Percentiles rank a stretch among this genome's conserved stretches.
Evolutionary conservation across 768 basidiomycete species (phyloP).

Genomic region (Lyophyllum decastes): DNA sequence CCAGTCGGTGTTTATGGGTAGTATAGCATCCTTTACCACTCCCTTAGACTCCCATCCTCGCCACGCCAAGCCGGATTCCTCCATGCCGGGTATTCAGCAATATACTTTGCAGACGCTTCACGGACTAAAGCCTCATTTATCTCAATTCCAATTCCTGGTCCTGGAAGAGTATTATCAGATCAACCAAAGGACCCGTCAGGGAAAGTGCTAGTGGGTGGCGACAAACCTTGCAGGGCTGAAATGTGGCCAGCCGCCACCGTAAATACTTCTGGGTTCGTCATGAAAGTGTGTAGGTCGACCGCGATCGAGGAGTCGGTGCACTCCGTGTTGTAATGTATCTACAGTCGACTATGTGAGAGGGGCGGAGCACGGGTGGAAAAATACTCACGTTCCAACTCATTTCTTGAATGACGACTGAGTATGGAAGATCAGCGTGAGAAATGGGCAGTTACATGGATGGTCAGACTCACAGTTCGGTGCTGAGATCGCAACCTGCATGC

Average conservation of each 20-base stretch:
- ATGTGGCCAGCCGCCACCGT: conserved; percentile 54
- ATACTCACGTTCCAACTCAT: conserved; percentile 58
- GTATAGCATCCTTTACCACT: conserved; percentile 41
- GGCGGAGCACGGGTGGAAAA: background rate
- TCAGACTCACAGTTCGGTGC: conserved; percentile 55
- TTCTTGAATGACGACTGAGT: conserved; percentile 63
- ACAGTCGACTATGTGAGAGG: background rate
- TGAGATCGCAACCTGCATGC: conserved; percentile 60
- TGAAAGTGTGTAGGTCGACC: conserved; percentile 64
- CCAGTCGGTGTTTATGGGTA: too few species aligned
- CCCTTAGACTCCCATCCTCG: conserved; percentile 51
- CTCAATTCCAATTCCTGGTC: conserved; percentile 60
- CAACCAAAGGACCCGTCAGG: background rate
- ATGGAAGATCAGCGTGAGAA: background rate
- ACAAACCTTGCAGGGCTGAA: conserved; percentile 39
- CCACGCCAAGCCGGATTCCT: conserved; percentile 59
- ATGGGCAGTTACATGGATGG: background rate
- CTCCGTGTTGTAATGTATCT: conserved; percentile 70
- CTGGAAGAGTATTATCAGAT: conserved; percentile 24
- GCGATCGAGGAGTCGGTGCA: conserved; percentile 10
- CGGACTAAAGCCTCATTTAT: conserved; percentile 60
- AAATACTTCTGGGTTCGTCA: conserved; percentile 53
- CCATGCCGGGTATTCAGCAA: conserved; percentile 46
- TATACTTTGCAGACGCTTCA: conserved; percentile 31
- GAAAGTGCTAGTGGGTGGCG: background rate